Evolutionary conservation across 2,329 filamentous ascomycete species (phyloP).

Genomic region (Grosmannia serpens): DNA sequence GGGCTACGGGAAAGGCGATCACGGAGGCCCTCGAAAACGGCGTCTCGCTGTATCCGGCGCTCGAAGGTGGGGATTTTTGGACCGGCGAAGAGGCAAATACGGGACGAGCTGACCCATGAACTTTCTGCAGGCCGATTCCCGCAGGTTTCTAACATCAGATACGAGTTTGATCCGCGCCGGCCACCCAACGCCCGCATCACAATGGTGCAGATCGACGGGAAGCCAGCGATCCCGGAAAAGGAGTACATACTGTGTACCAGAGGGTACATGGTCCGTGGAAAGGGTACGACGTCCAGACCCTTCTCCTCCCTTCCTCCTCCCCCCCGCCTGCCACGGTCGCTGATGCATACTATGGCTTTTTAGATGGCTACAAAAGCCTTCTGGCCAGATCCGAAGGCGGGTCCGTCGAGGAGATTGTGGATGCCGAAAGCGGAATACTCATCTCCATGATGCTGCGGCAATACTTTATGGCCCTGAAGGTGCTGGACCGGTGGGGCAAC

Average conservation of each 20-base stretch:
- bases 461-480: slow-evolving; percentile 80
- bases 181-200: slow-evolving; percentile 52
- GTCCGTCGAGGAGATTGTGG: slow-evolving; percentile 63
- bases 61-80: slow-evolving; percentile 46
- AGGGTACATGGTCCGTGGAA: slow-evolving; percentile 81
- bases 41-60: slow-evolving; percentile 66
- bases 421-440: slow-evolving; percentile 76
- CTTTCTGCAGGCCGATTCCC: slow-evolving; percentile 50
- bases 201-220: slow-evolving; percentile 47
- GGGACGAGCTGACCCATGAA: slow-evolving; percentile 1
- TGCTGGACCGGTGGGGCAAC: slow-evolving; percentile 67
- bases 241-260: slow-evolving; percentile 67
- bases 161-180: slow-evolving; percentile 56
- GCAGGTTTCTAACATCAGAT: slow-evolving; percentile 74
- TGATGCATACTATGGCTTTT: not conserved
- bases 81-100: not conserved
- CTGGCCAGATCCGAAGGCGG: slow-evolving; percentile 69
- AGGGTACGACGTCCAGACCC: slow-evolving; percentile 28
- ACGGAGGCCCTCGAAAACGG: slow-evolving; percentile 76
- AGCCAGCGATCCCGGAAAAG: slow-evolving; percentile 48
- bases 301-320: not conserved
- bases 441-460: slow-evolving; percentile 80
- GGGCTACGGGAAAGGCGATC: slow-evolving; percentile 59
- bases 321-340: not conserved
- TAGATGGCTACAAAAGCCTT: slow-evolving; percentile 67